Evolutionary conservation across 1,284 basidiomycete genomes (phyloP), one percentile per base, ranked within the genome.

Genomic region (Vanrija humicola): DNA sequence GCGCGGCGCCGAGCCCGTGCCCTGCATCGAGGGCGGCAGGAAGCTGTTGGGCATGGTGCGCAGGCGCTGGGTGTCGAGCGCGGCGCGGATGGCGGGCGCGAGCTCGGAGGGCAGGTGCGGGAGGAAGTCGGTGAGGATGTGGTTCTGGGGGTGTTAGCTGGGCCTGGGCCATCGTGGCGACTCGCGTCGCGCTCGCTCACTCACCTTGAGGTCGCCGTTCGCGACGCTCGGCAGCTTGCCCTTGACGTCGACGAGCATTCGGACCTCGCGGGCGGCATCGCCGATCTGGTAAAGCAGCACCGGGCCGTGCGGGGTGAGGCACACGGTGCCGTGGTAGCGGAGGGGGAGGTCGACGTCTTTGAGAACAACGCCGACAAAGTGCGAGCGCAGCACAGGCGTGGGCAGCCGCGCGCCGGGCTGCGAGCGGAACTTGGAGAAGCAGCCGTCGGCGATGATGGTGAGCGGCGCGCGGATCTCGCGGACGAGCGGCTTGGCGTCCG

Each of bases 31-130:
- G 0, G 94, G 80, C 0, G 94, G 91, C 3, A 99, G 82, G 81
- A 91, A 97, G 0, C 89, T 89, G 77, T 98, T 98, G 46, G 96
- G 94, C 95, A 98, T 98, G 18, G 86, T 85, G 12, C 92, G 83
- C 23, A 95, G 78, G 23, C 90, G 84, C 68, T 89, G 85, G 38
- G 82, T 82, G 28, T 82, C 79, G 28, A 94, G 77, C 0, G 89
- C 86, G 26, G 72, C 76, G 54, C 79, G 78, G 29, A 90, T 80
- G 29, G 88, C 78, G 2, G 78, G 64, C 44, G 87, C 88, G 10
- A 94, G 79, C 1, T 82, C 73, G 0, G 82, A 59, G 1, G 93
- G 93, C 26, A 97, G 85, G 72, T 88, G 83, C 1, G 91, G 90
- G 38, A 88, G 76, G 64, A 94, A 83, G 54, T 87, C 81, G 7